phyloP scores from a whole-genome alignment of 257 asterid species.

The Dorcoceras hygrometricum region DNA sequence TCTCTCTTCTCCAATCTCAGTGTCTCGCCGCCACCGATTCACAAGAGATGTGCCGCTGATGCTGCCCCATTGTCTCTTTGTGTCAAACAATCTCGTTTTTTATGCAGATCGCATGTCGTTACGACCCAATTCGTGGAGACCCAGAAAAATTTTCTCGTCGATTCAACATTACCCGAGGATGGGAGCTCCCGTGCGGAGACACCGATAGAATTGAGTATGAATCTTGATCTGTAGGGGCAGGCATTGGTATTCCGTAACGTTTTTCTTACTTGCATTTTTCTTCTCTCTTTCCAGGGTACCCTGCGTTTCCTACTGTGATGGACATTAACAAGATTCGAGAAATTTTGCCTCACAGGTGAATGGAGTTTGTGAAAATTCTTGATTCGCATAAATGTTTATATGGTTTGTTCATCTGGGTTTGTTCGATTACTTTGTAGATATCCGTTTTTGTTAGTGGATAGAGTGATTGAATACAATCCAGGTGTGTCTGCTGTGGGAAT shows the following conservation, averaged over 20 bases:
- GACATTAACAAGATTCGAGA: slow-evolving; percentile 86
- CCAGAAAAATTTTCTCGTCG: slow-evolving; percentile 30
- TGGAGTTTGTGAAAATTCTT: slow-evolving; percentile 11
- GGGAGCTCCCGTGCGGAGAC: slow-evolving; percentile 38
- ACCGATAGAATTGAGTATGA: slow-evolving; percentile 88
- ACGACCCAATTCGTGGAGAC: neutral
- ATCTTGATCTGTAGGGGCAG: neutral
- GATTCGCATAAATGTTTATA: slow-evolving; percentile 8
- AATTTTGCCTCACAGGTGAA: slow-evolving; percentile 79
- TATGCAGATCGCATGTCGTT: slow-evolving; percentile 45
- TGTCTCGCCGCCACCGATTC: slow-evolving; percentile 31
- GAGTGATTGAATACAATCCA: slow-evolving; percentile 80
- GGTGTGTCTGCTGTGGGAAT: slow-evolving; percentile 89
- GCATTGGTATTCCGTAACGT: neutral
- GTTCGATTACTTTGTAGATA: slow-evolving; percentile 38
- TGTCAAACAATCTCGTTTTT: slow-evolving; percentile 28
- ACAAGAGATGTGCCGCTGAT: slow-evolving; percentile 26
- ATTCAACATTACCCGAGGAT: slow-evolving; percentile 38
- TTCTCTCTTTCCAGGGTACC: slow-evolving; percentile 39
- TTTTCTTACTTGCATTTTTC: neutral
- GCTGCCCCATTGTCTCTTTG: slow-evolving; percentile 32
- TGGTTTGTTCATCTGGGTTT: slow-evolving; percentile 2
- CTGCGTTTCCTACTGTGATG: slow-evolving; percentile 77
- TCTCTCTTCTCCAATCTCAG: slow-evolving; percentile 42
- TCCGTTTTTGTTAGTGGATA: slow-evolving; percentile 87